These are phyloP conservation scores for Dactylellina parvicollis DNA, from an alignment of 2,329 filamentous ascomycete species.

Conservation along the genomic window DNA sequence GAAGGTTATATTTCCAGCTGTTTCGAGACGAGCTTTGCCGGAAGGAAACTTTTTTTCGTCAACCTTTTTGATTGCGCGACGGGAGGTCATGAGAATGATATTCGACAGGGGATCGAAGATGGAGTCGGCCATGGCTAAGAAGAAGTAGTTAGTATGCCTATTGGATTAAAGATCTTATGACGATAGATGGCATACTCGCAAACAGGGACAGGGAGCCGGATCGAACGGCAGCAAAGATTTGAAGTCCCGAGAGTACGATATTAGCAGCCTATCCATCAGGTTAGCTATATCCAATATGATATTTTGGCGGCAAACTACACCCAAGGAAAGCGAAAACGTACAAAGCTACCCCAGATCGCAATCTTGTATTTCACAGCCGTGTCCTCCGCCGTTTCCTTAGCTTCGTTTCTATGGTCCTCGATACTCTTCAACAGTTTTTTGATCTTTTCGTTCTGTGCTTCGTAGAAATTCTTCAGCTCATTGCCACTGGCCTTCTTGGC, in stretches of 20 bases:
- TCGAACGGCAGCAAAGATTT: conserved; percentile 86
- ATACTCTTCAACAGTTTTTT: conserved; percentile 90
- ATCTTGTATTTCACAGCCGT: conserved; percentile 75
- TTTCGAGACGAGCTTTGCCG: conserved; percentile 93
- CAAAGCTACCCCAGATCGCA: conserved; percentile 69
- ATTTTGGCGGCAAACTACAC: background rate
- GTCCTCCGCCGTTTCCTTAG: conserved; percentile 79
- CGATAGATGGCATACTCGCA: conserved; percentile 77
- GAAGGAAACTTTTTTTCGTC: conserved; percentile 87
- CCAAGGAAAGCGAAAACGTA: conserved; percentile 3
- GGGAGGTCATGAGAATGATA: conserved; percentile 83
- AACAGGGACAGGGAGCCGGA: conserved; percentile 94
- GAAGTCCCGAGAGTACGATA: conserved; percentile 77
- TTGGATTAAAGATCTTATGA: background rate
- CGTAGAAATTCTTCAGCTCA: conserved; percentile 83
- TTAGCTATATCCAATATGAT: conserved; percentile 2
- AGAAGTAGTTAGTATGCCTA: conserved; percentile 7
- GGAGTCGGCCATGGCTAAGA: conserved; percentile 72
- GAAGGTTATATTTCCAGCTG: conserved; percentile 93
- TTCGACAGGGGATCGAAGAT: conserved; percentile 94
- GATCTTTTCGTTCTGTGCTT: conserved; percentile 91
- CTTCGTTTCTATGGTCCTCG: conserved; percentile 85
- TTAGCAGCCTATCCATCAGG: conserved; percentile 71
- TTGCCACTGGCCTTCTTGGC: conserved; percentile 63
- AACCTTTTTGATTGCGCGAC: conserved; percentile 86